phyloP scores from a whole-genome alignment of 805 yeast species.

The Myxozyma monticola region DNA sequence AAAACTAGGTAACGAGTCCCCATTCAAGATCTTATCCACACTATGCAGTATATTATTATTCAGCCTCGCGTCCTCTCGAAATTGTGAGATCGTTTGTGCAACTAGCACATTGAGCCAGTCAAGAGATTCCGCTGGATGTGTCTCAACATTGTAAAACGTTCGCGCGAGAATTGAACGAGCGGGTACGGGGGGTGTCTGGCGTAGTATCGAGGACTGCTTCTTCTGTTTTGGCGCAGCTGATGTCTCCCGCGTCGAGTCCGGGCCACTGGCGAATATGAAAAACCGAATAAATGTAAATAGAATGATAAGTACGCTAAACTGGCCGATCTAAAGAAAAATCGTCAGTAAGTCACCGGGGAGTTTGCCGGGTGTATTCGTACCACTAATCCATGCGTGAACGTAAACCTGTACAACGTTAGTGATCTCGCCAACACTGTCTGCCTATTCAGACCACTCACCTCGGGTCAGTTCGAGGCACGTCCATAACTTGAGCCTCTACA shows the following conservation, averaged over 20 bases:
- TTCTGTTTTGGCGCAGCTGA: conserved; percentile 7
- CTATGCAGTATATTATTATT: conserved; percentile 84
- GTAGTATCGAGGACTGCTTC: conserved; percentile 30
- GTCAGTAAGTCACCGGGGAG: background rate
- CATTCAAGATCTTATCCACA: conserved; percentile 62
- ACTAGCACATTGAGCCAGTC: conserved; percentile 96
- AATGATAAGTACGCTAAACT: conserved; percentile 43
- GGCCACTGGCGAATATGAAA: conserved; percentile 43
- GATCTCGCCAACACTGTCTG: background rate
- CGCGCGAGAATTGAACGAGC: conserved; percentile 67
- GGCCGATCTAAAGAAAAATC: conserved; percentile 37
- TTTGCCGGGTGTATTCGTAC: conserved; percentile 3
- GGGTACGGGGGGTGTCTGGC: conserved; percentile 30
- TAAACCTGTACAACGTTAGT: conserved; percentile 13
- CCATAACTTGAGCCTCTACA: too few species aligned
- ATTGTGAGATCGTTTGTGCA: conserved; percentile 85
- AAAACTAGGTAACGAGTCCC: conserved; percentile 73
- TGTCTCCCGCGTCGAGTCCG: conserved; percentile 3
- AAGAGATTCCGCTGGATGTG: conserved; percentile 83
- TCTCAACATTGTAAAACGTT: conserved; percentile 86
- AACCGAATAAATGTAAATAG: conserved; percentile 43
- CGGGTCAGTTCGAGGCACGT: too few species aligned
- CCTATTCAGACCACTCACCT: too few species aligned
- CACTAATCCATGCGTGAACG: conserved; percentile 34
- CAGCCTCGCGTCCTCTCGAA: conserved; percentile 82